These are phyloP conservation scores for Mycotypha africana DNA, from an alignment of 371 early-diverging fungal genomes.

Conservation along the genomic window DNA sequence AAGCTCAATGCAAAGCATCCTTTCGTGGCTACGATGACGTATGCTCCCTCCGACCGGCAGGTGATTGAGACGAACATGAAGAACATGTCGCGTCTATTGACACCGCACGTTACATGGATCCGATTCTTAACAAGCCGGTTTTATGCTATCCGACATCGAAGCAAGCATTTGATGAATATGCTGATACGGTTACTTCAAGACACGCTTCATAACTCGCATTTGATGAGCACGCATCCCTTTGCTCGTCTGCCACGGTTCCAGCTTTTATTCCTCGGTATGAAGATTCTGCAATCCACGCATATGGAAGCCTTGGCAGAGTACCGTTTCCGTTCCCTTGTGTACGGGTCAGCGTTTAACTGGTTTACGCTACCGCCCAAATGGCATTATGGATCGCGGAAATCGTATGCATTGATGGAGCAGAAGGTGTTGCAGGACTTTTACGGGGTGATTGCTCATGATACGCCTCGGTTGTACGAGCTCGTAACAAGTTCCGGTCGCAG, in stretches of 20 bases:
- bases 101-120: constrained; percentile 82
- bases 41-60: constrained; percentile 83
- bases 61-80: constrained; percentile 59
- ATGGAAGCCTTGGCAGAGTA: constrained; percentile 65
- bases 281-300: constrained; percentile 65
- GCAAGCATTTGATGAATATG: constrained; percentile 68
- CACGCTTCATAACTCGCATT: constrained; percentile 59
- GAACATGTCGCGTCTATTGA: constrained; percentile 56
- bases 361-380: constrained; percentile 66
- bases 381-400: constrained; percentile 71
- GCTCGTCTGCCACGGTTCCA: constrained; percentile 78
- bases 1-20: constrained; percentile 65
- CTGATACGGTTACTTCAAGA: constrained; percentile 70
- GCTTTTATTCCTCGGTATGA: constrained; percentile 70
- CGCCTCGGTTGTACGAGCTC: constrained; percentile 44
- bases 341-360: constrained; percentile 68
- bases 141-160: constrained; percentile 74
- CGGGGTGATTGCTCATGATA: constrained; percentile 60
- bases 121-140: constrained; percentile 82
- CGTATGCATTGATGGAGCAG: constrained; percentile 57
- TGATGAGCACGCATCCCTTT: constrained; percentile 67
- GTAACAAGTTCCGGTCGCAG: constrained; percentile 39
- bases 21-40: constrained; percentile 89
- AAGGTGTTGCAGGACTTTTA: constrained; percentile 68
- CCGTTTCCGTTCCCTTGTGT: constrained; percentile 58